Conservation (phyloP, 2,329 filamentous ascomycete species). For the Clonostachys solani region DNA sequence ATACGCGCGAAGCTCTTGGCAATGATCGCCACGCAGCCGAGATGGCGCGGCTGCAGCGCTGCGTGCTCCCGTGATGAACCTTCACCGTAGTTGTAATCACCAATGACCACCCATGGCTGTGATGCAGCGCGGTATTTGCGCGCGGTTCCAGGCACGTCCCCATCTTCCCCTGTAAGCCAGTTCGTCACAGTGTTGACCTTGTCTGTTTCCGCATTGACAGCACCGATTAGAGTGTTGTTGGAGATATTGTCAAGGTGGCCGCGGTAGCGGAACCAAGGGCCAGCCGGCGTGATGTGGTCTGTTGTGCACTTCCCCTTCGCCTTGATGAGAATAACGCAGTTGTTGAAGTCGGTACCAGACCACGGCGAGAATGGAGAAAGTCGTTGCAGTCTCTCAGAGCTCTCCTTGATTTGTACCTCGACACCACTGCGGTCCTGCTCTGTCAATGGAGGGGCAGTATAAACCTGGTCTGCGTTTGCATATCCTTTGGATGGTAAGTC, state of each 20-base stretch:
- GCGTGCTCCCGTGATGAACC: slow-evolving; percentile 82
- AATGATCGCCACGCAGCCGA: slow-evolving; percentile 79
- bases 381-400: slow-evolving; percentile 69
- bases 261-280: slow-evolving; percentile 75
- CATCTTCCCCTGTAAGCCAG: slow-evolving; percentile 40
- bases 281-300: slow-evolving; percentile 76
- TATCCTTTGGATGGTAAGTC: slow-evolving; percentile 49
- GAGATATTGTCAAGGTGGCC: slow-evolving; percentile 78
- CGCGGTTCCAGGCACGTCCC: slow-evolving; percentile 67
- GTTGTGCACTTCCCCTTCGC: slow-evolving; percentile 73
- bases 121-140: slow-evolving; percentile 62
- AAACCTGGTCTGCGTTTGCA: slow-evolving; percentile 38
- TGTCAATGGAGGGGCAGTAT: slow-evolving; percentile 44
- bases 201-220: slow-evolving; percentile 69
- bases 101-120: not conserved
- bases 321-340: slow-evolving; percentile 73
- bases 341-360: slow-evolving; percentile 64
- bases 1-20: slow-evolving; percentile 81
- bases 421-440: slow-evolving; percentile 27
- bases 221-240: slow-evolving; percentile 78
- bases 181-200: slow-evolving; percentile 66
- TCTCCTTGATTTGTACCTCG: slow-evolving; percentile 62
- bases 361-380: slow-evolving; percentile 64
- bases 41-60: slow-evolving; percentile 78
- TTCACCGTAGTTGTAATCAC: slow-evolving; percentile 59